Percentiles rank a stretch among this genome's conserved stretches.
Evolutionary conservation across 2,329 filamentous ascomycete species (phyloP).

Genomic region (Pleurostoma richardsiae): DNA sequence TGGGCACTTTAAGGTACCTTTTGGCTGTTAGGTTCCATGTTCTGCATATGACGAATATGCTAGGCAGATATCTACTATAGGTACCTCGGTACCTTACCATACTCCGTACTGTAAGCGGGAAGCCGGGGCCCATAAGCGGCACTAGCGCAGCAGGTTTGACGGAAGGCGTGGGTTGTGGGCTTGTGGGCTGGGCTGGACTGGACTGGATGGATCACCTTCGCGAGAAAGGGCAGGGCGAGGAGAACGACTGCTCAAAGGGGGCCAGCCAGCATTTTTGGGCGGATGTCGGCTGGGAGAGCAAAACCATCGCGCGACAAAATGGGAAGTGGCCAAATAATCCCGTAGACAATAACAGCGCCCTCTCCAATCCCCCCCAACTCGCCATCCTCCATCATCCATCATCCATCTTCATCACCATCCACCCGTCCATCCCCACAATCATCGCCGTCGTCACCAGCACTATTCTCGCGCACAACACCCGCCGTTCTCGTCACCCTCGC

Average conservation of each 20-base stretch:
- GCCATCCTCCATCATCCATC: neutral
- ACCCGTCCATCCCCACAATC: neutral
- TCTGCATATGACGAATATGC: neutral
- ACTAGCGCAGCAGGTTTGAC: conserved; percentile 13
- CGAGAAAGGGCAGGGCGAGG: conserved; percentile 18
- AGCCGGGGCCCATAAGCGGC: conserved; percentile 9
- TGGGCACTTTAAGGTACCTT: too few species aligned
- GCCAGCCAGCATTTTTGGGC: neutral
- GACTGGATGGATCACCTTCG: conserved; percentile 21
- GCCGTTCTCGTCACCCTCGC: too few species aligned
- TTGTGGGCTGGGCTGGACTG: conserved; percentile 9
- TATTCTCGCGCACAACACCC: too few species aligned
- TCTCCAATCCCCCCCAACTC: neutral
- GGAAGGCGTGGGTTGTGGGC: conserved; percentile 1
- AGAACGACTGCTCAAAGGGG: conserved; percentile 19
- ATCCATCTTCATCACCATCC: neutral
- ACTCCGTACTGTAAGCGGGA: too few species aligned
- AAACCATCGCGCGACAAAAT: conserved; percentile 8
- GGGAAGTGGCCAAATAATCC: conserved; percentile 5
- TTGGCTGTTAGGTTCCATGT: too few species aligned
- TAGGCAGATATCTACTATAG: neutral
- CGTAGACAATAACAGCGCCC: too few species aligned
- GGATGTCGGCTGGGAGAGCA: conserved; percentile 10
- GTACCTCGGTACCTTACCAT: neutral
- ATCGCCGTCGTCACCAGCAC: neutral